Base-by-base conservation (phyloP, 2,329 filamentous ascomycete genomes). In the Monilinia fructicola region DNA sequence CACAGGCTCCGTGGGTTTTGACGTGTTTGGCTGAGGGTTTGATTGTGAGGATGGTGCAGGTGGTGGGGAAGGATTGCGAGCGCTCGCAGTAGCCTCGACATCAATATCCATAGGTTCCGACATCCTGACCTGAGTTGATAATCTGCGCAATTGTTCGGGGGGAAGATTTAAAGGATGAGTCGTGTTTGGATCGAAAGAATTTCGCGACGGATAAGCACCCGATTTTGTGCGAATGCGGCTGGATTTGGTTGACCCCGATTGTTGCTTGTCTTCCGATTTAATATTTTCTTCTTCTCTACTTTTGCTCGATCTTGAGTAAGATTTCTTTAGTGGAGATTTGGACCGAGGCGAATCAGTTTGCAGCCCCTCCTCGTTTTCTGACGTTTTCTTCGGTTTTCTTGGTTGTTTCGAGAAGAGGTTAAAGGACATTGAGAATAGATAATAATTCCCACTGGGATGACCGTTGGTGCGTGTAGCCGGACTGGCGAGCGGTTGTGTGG, bases 141-240 rank as follows among this genome's bases (percentile, higher is more conserved):
- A 79, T 69, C 91, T 87, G 78, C 91, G 90, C 75, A 92, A 86
- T 83, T 97, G 89, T 81, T 97, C 93, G 56, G 93, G 93, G 2
- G 90, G 92, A 28, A 96, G 86, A 76, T 97, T 97, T 63, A 97
- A 85, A 50, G 94, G 94, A 78, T 97, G 93, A 3, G 87, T 60
- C 7, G 58, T 90, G 77, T 94, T 86, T 70, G 83, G 83, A 76
- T 91, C 88, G 75, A 82, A 79, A 73, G 79, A 80, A 70, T 84
- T 81, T 66, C 70, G 73, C 31, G 71, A 69, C 48, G 73, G 70
- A 66, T 71, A 69, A 50, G 69, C 68, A 48, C 69, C 68, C 52
- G 73, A 67, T 69, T 73, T 74, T 48, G 68, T 64, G 69, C 71
- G 70, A 65, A 52, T 74, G 67, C 74, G 74, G 68, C 70, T 75